These are phyloP conservation scores for Rhododendron ovatum DNA, from an alignment of 148 eudicot genomes.

Conservation along the genomic window DNA sequence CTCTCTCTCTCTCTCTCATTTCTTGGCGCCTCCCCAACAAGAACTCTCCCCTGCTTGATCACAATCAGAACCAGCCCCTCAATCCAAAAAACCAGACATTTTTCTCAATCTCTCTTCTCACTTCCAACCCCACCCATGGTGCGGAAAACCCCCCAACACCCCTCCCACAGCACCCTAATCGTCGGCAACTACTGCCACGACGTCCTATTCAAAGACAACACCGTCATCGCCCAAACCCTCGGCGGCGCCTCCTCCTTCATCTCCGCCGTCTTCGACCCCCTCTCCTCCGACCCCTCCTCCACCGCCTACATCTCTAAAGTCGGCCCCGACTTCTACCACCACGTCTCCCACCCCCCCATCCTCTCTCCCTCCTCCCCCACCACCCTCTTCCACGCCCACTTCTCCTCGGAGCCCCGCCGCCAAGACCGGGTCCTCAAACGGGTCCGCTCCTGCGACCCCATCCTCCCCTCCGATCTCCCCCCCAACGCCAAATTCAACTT, in stretches of 20 bases:
- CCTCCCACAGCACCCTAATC: conserved; percentile 42
- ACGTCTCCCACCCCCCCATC: conserved; percentile 38
- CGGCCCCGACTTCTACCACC: conserved; percentile 69
- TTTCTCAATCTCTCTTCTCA: no score
- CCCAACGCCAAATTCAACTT: conserved; percentile 43
- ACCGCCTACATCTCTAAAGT: conserved; percentile 56
- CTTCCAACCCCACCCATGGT: neutral
- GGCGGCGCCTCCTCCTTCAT: conserved; percentile 96
- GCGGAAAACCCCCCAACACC: neutral
- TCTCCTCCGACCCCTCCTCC: conserved; percentile 31
- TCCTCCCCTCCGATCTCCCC: conserved; percentile 54
- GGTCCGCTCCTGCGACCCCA: conserved; percentile 61
- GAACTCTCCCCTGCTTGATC: neutral
- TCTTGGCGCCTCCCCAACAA: neutral
- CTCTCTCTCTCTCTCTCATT: neutral
- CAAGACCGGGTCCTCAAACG: conserved; percentile 57
- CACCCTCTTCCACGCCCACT: conserved; percentile 81
- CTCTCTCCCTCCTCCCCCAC: conserved; percentile 40
- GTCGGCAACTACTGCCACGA: conserved; percentile 92
- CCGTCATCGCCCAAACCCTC: conserved; percentile 53
- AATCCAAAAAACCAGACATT: no score
- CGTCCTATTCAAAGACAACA: conserved; percentile 53
- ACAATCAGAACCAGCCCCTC: neutral
- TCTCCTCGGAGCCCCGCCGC: conserved; percentile 24
- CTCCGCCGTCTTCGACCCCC: conserved; percentile 51